Evolutionary conservation across 768 basidiomycete genomes (phyloP).

Genomic region (Suillus weaverae): DNA sequence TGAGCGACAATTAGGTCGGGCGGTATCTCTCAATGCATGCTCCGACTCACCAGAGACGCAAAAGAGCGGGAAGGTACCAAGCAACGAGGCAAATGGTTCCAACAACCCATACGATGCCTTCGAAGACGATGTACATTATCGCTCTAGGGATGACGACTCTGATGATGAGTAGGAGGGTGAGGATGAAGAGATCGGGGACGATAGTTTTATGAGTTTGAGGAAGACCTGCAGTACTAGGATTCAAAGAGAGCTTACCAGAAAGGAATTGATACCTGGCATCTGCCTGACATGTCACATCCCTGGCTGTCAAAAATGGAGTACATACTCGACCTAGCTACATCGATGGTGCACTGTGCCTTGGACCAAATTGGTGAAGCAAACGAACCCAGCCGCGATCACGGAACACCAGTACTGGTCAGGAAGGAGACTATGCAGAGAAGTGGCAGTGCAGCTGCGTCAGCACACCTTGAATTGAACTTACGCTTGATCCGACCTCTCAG

Average conservation of each 20-base stretch:
- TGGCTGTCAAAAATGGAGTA: too few species aligned
- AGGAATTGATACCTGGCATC: background rate
- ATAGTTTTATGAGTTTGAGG: background rate
- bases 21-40: conserved; percentile 13
- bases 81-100: background rate
- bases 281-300: too few species aligned
- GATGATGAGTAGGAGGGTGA: background rate
- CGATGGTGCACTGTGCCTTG: too few species aligned
- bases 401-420: background rate
- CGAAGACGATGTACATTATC: background rate
- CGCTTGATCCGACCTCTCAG: background rate
- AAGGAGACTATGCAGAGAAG: background rate
- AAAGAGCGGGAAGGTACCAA: background rate
- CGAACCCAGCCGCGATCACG: too few species aligned
- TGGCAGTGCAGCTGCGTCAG: background rate
- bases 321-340: too few species aligned
- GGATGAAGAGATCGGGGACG: background rate
- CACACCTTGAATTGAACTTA: background rate
- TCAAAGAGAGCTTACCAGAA: background rate
- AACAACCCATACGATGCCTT: background rate
- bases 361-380: background rate
- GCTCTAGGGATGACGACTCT: background rate
- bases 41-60: conserved; percentile 8
- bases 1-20: conserved; percentile 13
- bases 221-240: background rate